phyloP scores from a whole-genome alignment of 1,284 basidiomycete genomes.

The Cutaneotrichosporon cavernicola region DNA sequence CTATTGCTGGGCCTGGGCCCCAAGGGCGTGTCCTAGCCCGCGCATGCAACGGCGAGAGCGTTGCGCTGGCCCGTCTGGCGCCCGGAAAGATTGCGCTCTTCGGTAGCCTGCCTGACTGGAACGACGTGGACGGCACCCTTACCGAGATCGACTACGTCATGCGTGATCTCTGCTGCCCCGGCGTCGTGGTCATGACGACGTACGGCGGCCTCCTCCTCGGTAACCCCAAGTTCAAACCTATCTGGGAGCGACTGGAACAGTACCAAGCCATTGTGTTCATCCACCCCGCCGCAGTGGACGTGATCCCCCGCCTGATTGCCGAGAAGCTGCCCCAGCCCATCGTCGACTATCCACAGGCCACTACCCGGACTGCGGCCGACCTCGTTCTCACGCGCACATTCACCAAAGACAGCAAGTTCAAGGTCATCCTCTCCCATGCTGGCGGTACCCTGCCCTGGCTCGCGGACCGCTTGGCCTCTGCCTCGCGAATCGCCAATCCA shows the following conservation, averaged over 20 bases:
- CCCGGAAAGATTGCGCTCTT: slow-evolving; percentile 11
- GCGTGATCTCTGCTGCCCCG: background rate
- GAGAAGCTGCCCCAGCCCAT: slow-evolving; percentile 13
- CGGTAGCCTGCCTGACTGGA: slow-evolving; percentile 9
- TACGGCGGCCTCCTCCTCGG: slow-evolving; percentile 13
- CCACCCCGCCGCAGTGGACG: slow-evolving; percentile 11
- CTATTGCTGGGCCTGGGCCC: background rate
- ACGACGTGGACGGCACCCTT: slow-evolving; percentile 9
- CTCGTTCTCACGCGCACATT: slow-evolving; percentile 14
- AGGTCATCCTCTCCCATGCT: slow-evolving; percentile 14
- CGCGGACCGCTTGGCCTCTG: slow-evolving; percentile 3
- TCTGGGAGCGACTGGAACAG: slow-evolving; percentile 14
- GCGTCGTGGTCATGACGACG: slow-evolving; percentile 12
- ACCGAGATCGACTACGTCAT: slow-evolving; percentile 14
- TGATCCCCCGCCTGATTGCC: slow-evolving; percentile 4
- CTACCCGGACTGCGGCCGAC: slow-evolving; percentile 6
- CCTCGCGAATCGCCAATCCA: background rate
- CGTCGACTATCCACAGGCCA: slow-evolving; percentile 17
- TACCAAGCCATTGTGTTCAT: slow-evolving; percentile 14
- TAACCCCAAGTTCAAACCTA: slow-evolving; percentile 10
- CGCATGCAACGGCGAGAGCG: slow-evolving; percentile 12
- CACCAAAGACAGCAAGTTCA: background rate
- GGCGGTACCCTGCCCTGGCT: slow-evolving; percentile 15
- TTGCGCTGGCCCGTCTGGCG: background rate
- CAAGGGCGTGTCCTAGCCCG: slow-evolving; percentile 12